Evolutionary conservation across 1,139 yeast genomes (phyloP), one percentile per base, ranked within the genome.

Genomic region (Zygoascus hellenicus): DNA sequence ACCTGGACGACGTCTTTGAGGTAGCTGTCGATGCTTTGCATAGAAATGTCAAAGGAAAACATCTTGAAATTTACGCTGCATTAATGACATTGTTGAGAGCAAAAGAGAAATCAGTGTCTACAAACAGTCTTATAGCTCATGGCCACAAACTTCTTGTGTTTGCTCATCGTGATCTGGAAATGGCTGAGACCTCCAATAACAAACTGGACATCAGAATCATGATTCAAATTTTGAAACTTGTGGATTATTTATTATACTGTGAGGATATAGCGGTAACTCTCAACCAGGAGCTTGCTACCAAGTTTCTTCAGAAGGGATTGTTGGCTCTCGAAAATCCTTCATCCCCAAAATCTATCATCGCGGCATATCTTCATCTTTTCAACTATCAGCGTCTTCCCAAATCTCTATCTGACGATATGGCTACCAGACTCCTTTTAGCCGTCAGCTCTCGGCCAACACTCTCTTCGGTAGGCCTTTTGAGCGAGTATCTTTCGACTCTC

Each of bases 361-460:
- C 58, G 9, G 58, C 57, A 9, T 58, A 58, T 33, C 48, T 59
- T 35, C 63, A 59, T 49, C 52, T 60, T 16, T 54, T 60, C 45
- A 54, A 57, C 34, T 54, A 54, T 38, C 63, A 58, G 42, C 48
- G 54, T 29, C 46, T 57, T 17, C 59, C 60, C 9, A 45, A 51
- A 35, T 46, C 58, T 2, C 33, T 58, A 31, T 39, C 54, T 6
- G 45, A 49, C n/a, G 60, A 57, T 16, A 51, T 57, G 44, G 56
- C 55, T 6, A 11, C 42, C 13, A 40, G 58, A 26, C 48, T 58
- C 29, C 49, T 58, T 10, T 22, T 41, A 1, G 51, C 55, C 9
- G 48, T 57, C 15, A 41, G 48, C 13, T 53, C 51, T 13, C 50
- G 59, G 28, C 54, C 60, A 2, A 46, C 50, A 7, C 54, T 55